Percentiles rank a stretch among this genome's conserved stretches.
These are phyloP conservation scores for Phytophthora tentaculata DNA, from an alignment of 352 stramenopile genomes.

Conservation along the genomic window DNA sequence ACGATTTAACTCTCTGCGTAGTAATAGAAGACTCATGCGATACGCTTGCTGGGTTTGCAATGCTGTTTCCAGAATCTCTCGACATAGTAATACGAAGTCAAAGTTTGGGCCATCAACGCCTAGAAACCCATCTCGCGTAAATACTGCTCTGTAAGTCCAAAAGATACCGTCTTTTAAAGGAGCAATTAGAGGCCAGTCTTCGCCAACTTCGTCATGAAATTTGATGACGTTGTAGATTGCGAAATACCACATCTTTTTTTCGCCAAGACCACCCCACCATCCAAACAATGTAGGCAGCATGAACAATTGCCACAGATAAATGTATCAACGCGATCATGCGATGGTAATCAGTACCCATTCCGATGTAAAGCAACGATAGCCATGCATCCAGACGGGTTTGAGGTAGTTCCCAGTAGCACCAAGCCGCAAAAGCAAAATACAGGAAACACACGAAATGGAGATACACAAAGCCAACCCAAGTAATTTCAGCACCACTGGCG, in stretches of 20 bases:
- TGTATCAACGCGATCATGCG: slow-evolving; percentile 17
- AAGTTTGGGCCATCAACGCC: slow-evolving; percentile 40
- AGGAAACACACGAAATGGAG: slow-evolving; percentile 36
- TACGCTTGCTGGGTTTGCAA: slow-evolving; percentile 44
- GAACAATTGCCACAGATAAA: slow-evolving; percentile 20
- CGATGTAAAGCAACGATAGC: slow-evolving; percentile 35
- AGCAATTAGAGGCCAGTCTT: slow-evolving; percentile 3
- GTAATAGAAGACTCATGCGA: slow-evolving; percentile 33
- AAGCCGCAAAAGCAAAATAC: slow-evolving; percentile 28
- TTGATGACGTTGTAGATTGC: slow-evolving; percentile 34
- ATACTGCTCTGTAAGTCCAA: slow-evolving; percentile 29
- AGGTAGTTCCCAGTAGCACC: slow-evolving; percentile 39
- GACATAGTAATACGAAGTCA: slow-evolving; percentile 32
- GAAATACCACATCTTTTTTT: slow-evolving; percentile 32
- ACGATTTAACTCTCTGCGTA: slow-evolving; percentile 28
- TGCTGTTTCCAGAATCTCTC: slow-evolving; percentile 39
- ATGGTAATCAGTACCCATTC: slow-evolving; percentile 30
- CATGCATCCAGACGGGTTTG: slow-evolving; percentile 33
- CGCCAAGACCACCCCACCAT: slow-evolving; percentile 31
- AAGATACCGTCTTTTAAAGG: slow-evolving; percentile 15
- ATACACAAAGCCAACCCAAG: slow-evolving; percentile 28
- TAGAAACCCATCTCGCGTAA: slow-evolving; percentile 35
- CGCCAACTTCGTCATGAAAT: slow-evolving; percentile 1
- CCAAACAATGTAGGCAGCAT: slow-evolving; percentile 28
- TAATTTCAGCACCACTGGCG: slow-evolving; percentile 15